These are phyloP conservation scores for Saturnispora silvae DNA, from an alignment of 805 yeast genomes.

Conservation along the genomic window DNA sequence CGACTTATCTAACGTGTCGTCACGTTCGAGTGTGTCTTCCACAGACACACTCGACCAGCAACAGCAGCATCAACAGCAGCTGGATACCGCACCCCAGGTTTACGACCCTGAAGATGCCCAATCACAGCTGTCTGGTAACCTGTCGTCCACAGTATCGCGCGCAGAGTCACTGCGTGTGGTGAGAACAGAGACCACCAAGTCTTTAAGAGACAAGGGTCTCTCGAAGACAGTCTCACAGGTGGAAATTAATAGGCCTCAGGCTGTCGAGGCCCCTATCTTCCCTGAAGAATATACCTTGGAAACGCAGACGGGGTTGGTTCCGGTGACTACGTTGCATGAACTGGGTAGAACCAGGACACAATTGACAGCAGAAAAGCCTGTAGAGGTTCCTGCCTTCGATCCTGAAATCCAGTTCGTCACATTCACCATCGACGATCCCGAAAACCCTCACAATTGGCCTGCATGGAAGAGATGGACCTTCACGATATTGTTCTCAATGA, in stretches of 20 bases:
- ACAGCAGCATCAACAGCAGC: too few relatives aligned
- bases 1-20: constrained; percentile 1
- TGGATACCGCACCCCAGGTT: constrained; percentile 28
- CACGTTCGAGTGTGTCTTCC: constrained; percentile 10
- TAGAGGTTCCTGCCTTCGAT: constrained; percentile 30
- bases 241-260: constrained; percentile 46
- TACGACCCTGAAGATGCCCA: constrained; percentile 39
- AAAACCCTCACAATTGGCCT: constrained; percentile 85
- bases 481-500: constrained; percentile 55
- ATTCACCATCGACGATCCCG: constrained; percentile 68
- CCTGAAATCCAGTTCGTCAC: constrained; percentile 79
- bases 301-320: constrained; percentile 82
- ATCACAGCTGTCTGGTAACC: constrained; percentile 29
- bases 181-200: constrained; percentile 64
- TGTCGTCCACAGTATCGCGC: constrained; percentile 23
- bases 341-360: constrained; percentile 41
- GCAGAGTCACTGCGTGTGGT: constrained; percentile 31
- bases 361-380: constrained; percentile 20
- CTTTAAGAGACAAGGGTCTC: constrained; percentile 55
- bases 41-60: constrained; percentile 3
- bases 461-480: constrained; percentile 45
- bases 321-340: constrained; percentile 57
- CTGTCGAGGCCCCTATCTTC: constrained; percentile 57
- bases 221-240: constrained; percentile 42
- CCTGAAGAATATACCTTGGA: constrained; percentile 90